These are phyloP conservation scores for Sarocladium kiliense DNA, from an alignment of 2,329 filamentous ascomycete genomes.

Conservation along the genomic window DNA sequence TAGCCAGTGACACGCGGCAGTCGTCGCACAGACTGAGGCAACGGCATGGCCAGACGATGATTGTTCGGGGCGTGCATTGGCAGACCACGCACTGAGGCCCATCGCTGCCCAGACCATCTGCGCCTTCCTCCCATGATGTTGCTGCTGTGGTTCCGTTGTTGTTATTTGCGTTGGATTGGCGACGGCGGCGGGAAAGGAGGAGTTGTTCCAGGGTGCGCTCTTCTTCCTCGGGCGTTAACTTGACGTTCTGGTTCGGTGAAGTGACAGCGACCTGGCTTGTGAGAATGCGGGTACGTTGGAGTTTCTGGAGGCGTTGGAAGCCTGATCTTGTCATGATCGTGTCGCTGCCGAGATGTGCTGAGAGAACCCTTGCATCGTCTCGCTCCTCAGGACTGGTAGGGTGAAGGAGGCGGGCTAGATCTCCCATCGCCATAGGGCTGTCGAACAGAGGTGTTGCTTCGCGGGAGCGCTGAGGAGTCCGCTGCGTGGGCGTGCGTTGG, in stretches of 20 bases:
- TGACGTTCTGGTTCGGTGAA: constrained; percentile 17
- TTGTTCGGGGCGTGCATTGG: constrained; percentile 76
- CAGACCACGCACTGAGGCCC: constrained; percentile 91
- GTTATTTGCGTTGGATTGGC: constrained; percentile 12
- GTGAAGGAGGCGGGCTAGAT: constrained; percentile 76
- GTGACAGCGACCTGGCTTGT: constrained; percentile 10
- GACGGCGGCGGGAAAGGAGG: constrained; percentile 44
- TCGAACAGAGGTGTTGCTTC: constrained; percentile 57
- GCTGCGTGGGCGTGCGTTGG: constrained; percentile 70
- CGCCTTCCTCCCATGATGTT: constrained; percentile 63
- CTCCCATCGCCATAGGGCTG: constrained; percentile 56
- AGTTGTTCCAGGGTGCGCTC: constrained; percentile 57
- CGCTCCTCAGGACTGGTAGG: constrained; percentile 72
- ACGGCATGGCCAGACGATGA: constrained; percentile 94
- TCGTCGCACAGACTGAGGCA: constrained; percentile 94
- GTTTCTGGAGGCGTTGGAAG: constrained; percentile 63
- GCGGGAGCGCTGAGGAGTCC: constrained; percentile 39
- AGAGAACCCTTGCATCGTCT: constrained; percentile 74
- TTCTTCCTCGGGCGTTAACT: constrained; percentile 53
- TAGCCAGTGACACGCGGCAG: constrained; percentile 84
- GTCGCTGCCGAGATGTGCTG: constrained; percentile 69
- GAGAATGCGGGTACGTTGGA: constrained; percentile 62
- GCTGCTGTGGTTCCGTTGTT: constrained; percentile 12
- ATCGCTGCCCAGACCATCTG: constrained; percentile 62
- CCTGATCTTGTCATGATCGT: constrained; percentile 76